Conservation (phyloP, 2,329 filamentous ascomycete genomes). For the Calonectria fujianensis region DNA sequence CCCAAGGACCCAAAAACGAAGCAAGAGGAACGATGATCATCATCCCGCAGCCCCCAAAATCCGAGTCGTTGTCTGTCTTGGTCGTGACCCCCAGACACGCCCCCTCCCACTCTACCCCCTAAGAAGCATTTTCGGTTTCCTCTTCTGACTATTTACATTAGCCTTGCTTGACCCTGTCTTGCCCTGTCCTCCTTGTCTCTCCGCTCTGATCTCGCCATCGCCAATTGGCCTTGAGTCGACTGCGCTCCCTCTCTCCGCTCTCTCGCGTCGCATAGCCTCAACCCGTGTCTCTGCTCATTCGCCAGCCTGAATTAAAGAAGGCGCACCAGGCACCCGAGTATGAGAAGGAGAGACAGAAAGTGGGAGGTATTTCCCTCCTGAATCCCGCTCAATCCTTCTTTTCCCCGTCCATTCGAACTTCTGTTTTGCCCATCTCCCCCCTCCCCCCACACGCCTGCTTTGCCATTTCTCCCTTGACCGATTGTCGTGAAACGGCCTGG, state of each 20-base stretch:
- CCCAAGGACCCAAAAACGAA: not conserved
- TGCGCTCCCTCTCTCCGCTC: conserved; percentile 2
- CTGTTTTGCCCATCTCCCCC: not conserved
- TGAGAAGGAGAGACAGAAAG: conserved; percentile 8
- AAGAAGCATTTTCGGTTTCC: not conserved
- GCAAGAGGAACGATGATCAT: conserved; percentile 10
- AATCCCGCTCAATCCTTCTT: conserved; percentile 16
- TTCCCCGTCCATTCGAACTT: not conserved
- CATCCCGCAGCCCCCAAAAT: conserved; percentile 5
- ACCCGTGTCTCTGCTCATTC: conserved; percentile 26
- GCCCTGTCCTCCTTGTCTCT: conserved; percentile 22
- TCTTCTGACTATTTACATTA: conserved; percentile 27
- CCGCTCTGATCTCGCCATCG: conserved; percentile 19
- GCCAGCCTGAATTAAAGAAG: conserved; percentile 26
- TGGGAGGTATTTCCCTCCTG: conserved; percentile 19
- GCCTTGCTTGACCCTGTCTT: conserved; percentile 20
- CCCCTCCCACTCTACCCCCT: not conserved
- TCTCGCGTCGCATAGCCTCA: conserved; percentile 26
- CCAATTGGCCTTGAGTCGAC: not conserved
- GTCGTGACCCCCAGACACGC: not conserved
- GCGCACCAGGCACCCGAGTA: conserved; percentile 11
- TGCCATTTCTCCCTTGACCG: not conserved
- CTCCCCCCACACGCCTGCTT: not conserved
- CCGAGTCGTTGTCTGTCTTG: conserved; percentile 17
- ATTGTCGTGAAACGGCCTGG: not conserved